phyloP scores from a whole-genome alignment of 169 alveolate species.

The Cryptosporidium ubiquitum region DNA sequence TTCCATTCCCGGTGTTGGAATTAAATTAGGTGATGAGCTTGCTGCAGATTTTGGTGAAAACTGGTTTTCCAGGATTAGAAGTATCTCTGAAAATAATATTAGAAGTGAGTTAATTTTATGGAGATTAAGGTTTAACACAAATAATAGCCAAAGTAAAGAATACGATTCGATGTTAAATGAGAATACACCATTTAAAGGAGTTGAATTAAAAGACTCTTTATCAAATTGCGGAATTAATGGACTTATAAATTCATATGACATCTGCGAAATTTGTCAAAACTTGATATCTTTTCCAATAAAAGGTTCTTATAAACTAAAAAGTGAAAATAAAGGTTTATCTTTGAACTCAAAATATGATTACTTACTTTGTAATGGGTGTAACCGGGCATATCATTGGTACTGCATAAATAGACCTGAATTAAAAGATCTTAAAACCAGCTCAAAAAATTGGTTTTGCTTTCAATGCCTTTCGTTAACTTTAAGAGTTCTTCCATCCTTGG shows the following conservation, averaged over 20 bases:
- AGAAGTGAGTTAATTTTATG: constrained; percentile 79
- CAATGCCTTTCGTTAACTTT: constrained; percentile 42
- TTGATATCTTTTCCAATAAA: neutral
- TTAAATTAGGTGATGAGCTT: constrained; percentile 90
- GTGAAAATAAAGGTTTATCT: neutral
- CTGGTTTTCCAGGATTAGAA: constrained; percentile 89
- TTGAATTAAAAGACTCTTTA: neutral
- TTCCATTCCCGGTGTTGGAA: constrained; percentile 83
- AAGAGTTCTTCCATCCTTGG: constrained; percentile 45
- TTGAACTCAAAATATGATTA: neutral
- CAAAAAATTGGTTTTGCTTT: constrained; percentile 52
- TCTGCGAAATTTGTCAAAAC: constrained; percentile 61
- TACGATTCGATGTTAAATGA: neutral
- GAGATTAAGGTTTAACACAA: neutral
- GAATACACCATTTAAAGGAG: neutral
- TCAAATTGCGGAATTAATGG: neutral
- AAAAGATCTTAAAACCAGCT: constrained; percentile 8
- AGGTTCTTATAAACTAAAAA: neutral
- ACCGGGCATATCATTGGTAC: constrained; percentile 76
- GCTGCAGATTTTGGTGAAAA: constrained; percentile 91
- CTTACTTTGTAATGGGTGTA: constrained; percentile 78
- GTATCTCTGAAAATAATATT: constrained; percentile 81
- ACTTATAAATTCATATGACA: constrained; percentile 26
- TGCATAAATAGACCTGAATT: constrained; percentile 75
- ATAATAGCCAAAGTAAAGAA: neutral